Evolutionary conservation across 2,329 filamentous ascomycete genomes (phyloP), one percentile per base, ranked within the genome.

Genomic region (Aureobasidium sp.): DNA sequence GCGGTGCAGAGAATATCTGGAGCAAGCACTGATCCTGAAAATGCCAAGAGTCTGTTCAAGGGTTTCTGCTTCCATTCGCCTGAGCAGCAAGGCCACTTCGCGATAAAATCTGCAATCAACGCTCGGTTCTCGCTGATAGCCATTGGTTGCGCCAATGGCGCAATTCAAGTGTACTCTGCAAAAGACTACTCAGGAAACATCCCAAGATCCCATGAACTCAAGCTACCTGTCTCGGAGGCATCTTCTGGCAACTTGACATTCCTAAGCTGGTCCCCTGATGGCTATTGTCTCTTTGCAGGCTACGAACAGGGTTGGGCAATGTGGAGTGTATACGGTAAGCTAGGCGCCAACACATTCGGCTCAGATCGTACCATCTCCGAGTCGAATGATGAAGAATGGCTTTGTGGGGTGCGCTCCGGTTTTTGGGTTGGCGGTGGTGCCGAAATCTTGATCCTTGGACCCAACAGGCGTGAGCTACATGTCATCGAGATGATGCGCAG

Each of bases 311-410:
- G 93, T 0, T 98, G 93, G 93, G 86, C 88, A 4, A 91, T 84
- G 41, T 98, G 91, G 91, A 97, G 91, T 66, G 93, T 97, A 32
- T 98, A 95, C 69, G 93, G 93, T 29, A 96, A 95, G 68, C 79
- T 85, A 2, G 85, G 90, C 12, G 90, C 86, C 53, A 88, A 83
- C 61, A 95, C 88, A 64, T 97, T 97, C 66, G 77, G 79, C 6
- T 77, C 80, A 11, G 87, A 95, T 61, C 73, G 75, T 22, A 70
- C 72, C 2, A 74, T 89, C 32, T 81, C 84, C 2, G 71, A 78
- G 44, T 71, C 72, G 6, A 91, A 93, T 62, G 79, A 78, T 24
- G 91, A 98, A 64, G 78, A 80, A 39, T 97, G 91, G 89, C 75
- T 97, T n/a, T 77, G 79, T 5, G 88, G 90, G 3, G 77, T 95